These are phyloP conservation scores for Pseudocohnilembus persalinus DNA, from an alignment of 169 alveolate species.

Conservation along the genomic window DNA sequence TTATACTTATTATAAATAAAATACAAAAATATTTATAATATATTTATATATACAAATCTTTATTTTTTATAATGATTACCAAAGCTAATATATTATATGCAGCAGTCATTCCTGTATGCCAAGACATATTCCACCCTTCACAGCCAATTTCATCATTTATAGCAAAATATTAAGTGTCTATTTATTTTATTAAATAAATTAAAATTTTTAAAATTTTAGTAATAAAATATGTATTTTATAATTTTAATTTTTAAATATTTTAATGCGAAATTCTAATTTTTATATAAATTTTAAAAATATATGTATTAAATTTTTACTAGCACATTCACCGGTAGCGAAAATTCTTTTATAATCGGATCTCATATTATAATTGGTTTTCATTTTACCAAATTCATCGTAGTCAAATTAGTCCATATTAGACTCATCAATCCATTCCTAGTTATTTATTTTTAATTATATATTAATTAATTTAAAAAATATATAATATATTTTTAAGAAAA, in stretches of 20 bases:
- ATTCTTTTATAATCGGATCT: constrained; percentile 44
- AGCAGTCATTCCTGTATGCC: constrained; percentile 44
- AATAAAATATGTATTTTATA: no score
- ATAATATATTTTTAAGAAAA: no score
- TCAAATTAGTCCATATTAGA: constrained; percentile 32
- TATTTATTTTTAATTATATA: no score
- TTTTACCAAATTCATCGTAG: constrained; percentile 26
- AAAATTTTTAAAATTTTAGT: no score
- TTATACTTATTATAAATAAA: no score
- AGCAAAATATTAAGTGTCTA: neutral
- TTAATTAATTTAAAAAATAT: no score
- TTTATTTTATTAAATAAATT: no score
- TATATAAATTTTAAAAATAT: no score
- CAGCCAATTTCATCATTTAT: constrained; percentile 2
- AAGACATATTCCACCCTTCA: constrained; percentile 34
- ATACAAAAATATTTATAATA: no score
- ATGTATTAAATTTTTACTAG: neutral
- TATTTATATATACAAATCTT: no score
- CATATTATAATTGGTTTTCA: constrained; percentile 23
- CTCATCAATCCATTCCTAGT: constrained; percentile 24
- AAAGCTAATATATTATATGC: constrained; percentile 47
- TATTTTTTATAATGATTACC: neutral
- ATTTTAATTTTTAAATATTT: no score
- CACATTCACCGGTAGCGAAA: constrained; percentile 41
- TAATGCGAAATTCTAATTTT: no score